Evolutionary conservation across 495 filamentous ascomycete genomes (phyloP).

Genomic region (Hamigera avellanea): DNA sequence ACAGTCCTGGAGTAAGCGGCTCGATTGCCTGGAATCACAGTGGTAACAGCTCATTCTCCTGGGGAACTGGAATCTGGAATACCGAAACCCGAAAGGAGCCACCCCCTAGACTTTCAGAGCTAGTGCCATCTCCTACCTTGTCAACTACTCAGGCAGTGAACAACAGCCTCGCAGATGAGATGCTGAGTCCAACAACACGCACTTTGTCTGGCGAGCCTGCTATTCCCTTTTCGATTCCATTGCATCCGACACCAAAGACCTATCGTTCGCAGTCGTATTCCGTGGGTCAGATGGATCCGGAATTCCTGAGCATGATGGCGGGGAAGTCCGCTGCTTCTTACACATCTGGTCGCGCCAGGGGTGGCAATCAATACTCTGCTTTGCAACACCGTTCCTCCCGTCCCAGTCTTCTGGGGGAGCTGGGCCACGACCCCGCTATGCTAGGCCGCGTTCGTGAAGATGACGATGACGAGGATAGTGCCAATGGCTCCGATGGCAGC

Average conservation of each 20-base stretch:
- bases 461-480: conserved; percentile 69
- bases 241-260: conserved; percentile 84
- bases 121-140: conserved; percentile 67
- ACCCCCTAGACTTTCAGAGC: conserved; percentile 59
- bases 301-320: conserved; percentile 34
- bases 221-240: conserved; percentile 80
- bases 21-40: conserved; percentile 50
- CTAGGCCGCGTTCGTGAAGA: conserved; percentile 73
- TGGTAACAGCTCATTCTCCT: conserved; percentile 49
- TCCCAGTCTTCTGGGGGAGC: conserved; percentile 74
- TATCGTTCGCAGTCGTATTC: conserved; percentile 96
- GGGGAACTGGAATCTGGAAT: conserved; percentile 71
- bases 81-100: conserved; percentile 62
- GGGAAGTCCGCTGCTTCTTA: conserved; percentile 30
- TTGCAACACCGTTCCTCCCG: conserved; percentile 75
- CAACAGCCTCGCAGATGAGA: conserved; percentile 32
- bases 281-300: conserved; percentile 79
- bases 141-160: conserved; percentile 39
- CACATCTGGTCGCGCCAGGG: conserved; percentile 31
- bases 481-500: conserved; percentile 51
- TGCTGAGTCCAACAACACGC: conserved; percentile 42
- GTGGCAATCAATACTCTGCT: conserved; percentile 48
- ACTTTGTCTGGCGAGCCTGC: conserved; percentile 44
- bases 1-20: conserved; percentile 32
- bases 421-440: conserved; percentile 57